Evolutionary conservation across 2,329 filamentous ascomycete genomes (phyloP), one percentile per base, ranked within the genome.

Genomic region (Hypoxylon sp.): DNA sequence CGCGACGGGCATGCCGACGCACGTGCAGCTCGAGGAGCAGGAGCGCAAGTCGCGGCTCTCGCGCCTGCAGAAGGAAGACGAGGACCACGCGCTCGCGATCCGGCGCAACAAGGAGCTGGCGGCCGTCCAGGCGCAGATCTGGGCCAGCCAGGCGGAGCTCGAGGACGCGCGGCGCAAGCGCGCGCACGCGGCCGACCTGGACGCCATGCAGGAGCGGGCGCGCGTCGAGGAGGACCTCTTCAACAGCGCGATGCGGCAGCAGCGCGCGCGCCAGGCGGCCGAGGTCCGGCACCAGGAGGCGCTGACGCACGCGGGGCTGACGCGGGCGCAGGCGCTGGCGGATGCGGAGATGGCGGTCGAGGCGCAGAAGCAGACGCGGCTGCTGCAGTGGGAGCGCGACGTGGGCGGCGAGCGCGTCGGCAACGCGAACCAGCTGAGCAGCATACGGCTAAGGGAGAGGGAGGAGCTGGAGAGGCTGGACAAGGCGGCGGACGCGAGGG

Each of bases 31-130:
- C 0, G 78, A 81, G 53, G 85, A 88, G 51, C 80, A 83, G 4
- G 79, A 81, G 52, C 83, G 85, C 19, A 80, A 78, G 47, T 80
- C 82, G 0, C 80, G 81, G 0, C 69, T 81, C 2, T 77, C 79
- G 28, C 82, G 84, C 0, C 73, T 83, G 1, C 76, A 74, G 2
- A 77, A 80, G 4, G 82, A 86, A 6, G 74, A 77, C 0, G 80
- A 85, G 60, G 84, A 86, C 19, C 84, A 86, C 67, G 71, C 73
- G 1, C 77, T 82, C 0, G 76, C 80, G 1, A 76, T 87, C 1
- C 79, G 80, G 5, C 81, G 84, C 2, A 81, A 79, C 20, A 80
- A 80, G 30, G 85, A 87, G 68, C 76, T 86, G 0, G 84, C 85
- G 0, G 76, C 75, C 1, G 78, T 85, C 0, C 83, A 86, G 64